Base-by-base conservation (phyloP, 495 filamentous ascomycete genomes). In the Penicillium lagena region DNA sequence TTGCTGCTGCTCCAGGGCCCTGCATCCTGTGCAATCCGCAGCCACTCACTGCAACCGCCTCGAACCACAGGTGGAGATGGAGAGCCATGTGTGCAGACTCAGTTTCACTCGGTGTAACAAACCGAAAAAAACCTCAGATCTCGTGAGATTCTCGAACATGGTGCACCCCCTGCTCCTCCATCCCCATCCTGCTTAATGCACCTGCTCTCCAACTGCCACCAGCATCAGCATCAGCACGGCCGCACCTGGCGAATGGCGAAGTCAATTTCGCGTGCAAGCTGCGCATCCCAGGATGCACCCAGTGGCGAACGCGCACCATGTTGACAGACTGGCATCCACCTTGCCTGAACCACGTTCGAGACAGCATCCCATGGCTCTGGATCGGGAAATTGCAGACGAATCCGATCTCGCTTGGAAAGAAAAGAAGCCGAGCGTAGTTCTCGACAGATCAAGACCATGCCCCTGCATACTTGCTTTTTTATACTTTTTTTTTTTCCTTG, bases 321-420 rank as follows among this genome's bases (percentile, higher is more conserved):
- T 43, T 37, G 40, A 46, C 44, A 47, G 40, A 37, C 40, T 50
- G 40, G 40, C 40, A 40, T 46, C 46, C 35, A 36, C 52, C 53
- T 56, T 56, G 28, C 53, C 53, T 44, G 49, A 46, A 43, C 53
- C 53, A 56, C 53, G 53, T 56, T 52, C 33, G 49, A 52, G 43
- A 52, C 45, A 39, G 35, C 40, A 52, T 37, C 22, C 11, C 36
- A 52, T 39, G 45, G 37, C 27, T 35, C 40, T 49, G 12, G 39
- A 50, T 40, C 50, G 43, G 46, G 43, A 43, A 42, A 45, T 49
- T 52, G 46, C 42, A 44, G 41, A 32, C 46, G 27, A 36, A 55
- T 32, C 17, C 15, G 35, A 35, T 22, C 15, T 12, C 10, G 14
- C 7, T 8, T 39, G 32, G 32, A 34, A 50, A 39, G 17, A 12